phyloP scores from a whole-genome alignment of 108 stramenopile genomes.

The Nannochloropsis salina region DNA sequence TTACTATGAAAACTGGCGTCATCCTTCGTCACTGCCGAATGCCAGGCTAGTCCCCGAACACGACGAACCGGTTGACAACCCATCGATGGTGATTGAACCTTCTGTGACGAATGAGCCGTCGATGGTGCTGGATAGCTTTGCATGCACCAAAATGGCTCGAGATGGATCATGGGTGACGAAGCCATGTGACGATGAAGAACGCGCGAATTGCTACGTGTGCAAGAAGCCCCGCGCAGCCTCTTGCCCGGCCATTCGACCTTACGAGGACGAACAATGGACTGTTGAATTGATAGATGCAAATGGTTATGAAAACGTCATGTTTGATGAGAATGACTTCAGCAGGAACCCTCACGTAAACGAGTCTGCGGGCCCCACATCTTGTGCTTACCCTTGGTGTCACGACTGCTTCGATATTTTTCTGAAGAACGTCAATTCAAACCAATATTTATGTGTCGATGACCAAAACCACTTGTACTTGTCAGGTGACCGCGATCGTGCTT shows the following conservation, averaged over 20 bases:
- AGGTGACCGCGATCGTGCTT: background rate
- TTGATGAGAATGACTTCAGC: background rate
- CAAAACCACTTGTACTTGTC: background rate
- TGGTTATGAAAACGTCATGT: background rate
- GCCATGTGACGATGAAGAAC: background rate
- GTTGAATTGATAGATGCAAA: background rate
- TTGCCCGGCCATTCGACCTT: constrained; percentile 4
- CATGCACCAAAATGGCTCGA: constrained; percentile 6
- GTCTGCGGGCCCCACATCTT: background rate
- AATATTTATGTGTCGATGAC: background rate
- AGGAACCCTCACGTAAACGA: background rate
- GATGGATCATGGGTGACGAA: background rate
- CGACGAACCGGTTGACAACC: background rate
- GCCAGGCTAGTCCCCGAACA: background rate
- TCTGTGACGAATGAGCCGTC: background rate
- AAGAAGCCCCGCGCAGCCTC: constrained; percentile 2
- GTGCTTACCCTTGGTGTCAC: constrained; percentile 1
- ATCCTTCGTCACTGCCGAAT: background rate
- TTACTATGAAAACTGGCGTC: background rate
- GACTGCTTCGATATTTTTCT: background rate
- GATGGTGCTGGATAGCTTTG: background rate
- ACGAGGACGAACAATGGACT: constrained; percentile 14
- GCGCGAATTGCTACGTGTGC: constrained; percentile 19
- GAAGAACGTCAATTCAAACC: background rate
- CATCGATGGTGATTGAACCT: background rate